Evolutionary conservation across 2,329 filamentous ascomycete genomes (phyloP).

Genomic region (Trichoderma polysporum): DNA sequence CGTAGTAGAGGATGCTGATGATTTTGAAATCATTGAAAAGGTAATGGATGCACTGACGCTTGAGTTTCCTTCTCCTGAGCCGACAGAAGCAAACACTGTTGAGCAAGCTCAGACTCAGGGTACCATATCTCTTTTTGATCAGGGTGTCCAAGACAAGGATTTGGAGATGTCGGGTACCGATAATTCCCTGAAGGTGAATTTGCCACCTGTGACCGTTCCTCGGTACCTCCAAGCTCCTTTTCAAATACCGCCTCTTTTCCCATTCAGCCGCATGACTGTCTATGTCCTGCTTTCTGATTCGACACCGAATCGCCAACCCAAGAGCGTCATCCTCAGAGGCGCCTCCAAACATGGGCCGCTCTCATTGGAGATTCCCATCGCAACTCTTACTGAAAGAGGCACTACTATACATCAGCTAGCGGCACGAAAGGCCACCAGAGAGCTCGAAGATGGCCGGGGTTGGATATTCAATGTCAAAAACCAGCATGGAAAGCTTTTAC

Average conservation of each 20-base stretch:
- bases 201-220: slow-evolving; percentile 54
- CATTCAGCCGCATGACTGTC: slow-evolving; percentile 63
- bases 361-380: slow-evolving; percentile 63
- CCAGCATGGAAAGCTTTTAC: slow-evolving; percentile 43
- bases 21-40: slow-evolving; percentile 63
- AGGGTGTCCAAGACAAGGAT: slow-evolving; percentile 44
- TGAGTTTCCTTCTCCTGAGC: not conserved
- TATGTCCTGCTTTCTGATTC: slow-evolving; percentile 64
- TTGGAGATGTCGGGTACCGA: slow-evolving; percentile 30
- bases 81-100: not conserved
- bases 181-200: slow-evolving; percentile 33
- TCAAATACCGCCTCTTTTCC: slow-evolving; percentile 62
- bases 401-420: slow-evolving; percentile 69
- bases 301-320: slow-evolving; percentile 41
- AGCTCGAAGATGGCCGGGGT: slow-evolving; percentile 68
- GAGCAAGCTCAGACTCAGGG: slow-evolving; percentile 32
- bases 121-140: slow-evolving; percentile 61
- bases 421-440: slow-evolving; percentile 64
- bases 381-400: slow-evolving; percentile 43
- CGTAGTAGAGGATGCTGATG: slow-evolving; percentile 35
- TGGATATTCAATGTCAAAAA: slow-evolving; percentile 59
- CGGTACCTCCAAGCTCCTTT: slow-evolving; percentile 64
- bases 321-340: slow-evolving; percentile 58
- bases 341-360: slow-evolving; percentile 59
- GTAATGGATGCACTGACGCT: slow-evolving; percentile 50